Percentiles rank a stretch among this genome's conserved stretches.
Evolutionary conservation across 208 protist genomes (phyloP).

Genomic region (Acanthamoeba triangularis): DNA sequence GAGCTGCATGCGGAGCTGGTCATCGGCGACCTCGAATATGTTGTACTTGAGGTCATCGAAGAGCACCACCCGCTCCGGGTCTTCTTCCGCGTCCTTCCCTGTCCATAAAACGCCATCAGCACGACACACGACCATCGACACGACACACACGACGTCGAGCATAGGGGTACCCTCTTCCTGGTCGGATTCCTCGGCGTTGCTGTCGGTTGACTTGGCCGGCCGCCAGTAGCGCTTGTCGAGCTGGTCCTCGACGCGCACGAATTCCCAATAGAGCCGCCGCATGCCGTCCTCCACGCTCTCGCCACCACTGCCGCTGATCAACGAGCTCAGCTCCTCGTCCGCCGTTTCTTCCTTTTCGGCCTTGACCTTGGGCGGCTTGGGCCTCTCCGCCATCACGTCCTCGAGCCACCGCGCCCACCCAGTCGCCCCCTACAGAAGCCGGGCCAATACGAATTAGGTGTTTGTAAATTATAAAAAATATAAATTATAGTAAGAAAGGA

Average conservation of each 20-base stretch:
- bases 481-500: too few species aligned
- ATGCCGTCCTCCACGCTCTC: background rate
- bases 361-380: constrained; percentile 27
- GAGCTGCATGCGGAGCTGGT: constrained; percentile 12
- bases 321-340: constrained; percentile 1
- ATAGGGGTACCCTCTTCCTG: background rate
- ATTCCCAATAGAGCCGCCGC: constrained; percentile 41
- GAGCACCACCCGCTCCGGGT: constrained; percentile 37
- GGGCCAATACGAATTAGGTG: too few species aligned
- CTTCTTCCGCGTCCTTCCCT: background rate
- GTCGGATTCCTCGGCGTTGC: background rate
- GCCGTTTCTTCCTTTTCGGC: constrained; percentile 10
- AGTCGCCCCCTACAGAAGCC: background rate
- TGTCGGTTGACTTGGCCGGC: background rate
- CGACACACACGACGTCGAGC: background rate
- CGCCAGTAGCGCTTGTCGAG: constrained; percentile 7
- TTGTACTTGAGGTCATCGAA: constrained; percentile 66
- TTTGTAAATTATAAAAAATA: too few species aligned
- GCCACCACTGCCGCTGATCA: background rate
- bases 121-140: background rate
- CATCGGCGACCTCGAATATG: background rate
- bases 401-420: constrained; percentile 28
- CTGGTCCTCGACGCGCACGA: constrained; percentile 12
- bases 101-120: background rate
- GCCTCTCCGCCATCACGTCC: constrained; percentile 42